Base-by-base conservation (phyloP, 2,329 filamentous ascomycete genomes). In the Aureobasidium lini region DNA sequence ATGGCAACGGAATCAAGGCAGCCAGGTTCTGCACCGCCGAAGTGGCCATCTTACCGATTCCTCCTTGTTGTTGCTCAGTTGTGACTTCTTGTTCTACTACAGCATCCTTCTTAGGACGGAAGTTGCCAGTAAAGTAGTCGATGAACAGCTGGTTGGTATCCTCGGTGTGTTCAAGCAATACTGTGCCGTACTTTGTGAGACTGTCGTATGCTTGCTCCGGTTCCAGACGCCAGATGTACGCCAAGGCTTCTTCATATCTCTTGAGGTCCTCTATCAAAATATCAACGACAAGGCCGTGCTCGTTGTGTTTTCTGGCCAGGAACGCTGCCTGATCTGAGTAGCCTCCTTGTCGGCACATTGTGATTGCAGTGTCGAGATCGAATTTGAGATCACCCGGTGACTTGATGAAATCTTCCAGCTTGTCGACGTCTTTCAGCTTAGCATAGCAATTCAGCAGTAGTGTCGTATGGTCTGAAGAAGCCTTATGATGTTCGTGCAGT, bases 281-380 rank as follows among this genome's bases (percentile, higher is more conserved):
- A 69, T 96, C 93, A 4, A 97, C 89, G 0, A 99, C 94, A 61
- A 97, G 78, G 60, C 96, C 91, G 64, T 90, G 90, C 71, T 99
- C 94, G 6, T 90, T 88, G 68, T 99, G 92, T 72, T 96, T 93
- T 61, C 91, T 89, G 6, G 95, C 94, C 39, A 99, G 81, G 68
- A 95, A 99, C 4, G 93, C 94, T 13, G 94, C 94, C 76, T 99
- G 95, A 61, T 97, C 92, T 67, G 87, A 95, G 73, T 99, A 99
- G 0, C 94, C 93, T 10, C 93, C 94, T 75, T 99, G 94, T 31
- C 95, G 84, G 69, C 94, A 99, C 91, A 99, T 96, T 1, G 88
- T 85, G 64, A 99, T 99, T 13, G 94, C 94, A 1, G 94, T 99
- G 65, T 99, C 94, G 2, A 97, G 80, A 71, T 99, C 94, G 68